These are phyloP conservation scores for Dipodascopsis uninucleata DNA, from an alignment of 805 yeast species.

Conservation along the genomic window DNA sequence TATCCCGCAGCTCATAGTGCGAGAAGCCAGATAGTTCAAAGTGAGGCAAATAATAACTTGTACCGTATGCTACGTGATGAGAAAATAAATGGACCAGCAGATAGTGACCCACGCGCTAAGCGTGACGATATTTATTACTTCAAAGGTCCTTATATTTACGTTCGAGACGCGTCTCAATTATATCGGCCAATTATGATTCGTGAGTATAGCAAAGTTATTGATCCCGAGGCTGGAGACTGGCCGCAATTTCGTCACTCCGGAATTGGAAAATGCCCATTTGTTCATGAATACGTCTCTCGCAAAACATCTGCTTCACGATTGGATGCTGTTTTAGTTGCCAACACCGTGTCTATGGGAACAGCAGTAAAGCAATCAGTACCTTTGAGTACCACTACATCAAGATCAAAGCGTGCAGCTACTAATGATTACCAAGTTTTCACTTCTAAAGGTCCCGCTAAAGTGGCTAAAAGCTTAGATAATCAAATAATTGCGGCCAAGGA, in stretches of 20 bases:
- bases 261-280: constrained; percentile 79
- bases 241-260: constrained; percentile 62
- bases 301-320: constrained; percentile 1
- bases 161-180: constrained; percentile 73
- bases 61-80: constrained; percentile 76
- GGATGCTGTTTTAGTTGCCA: neutral
- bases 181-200: constrained; percentile 76
- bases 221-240: constrained; percentile 44
- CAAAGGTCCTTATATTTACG: constrained; percentile 66
- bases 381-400: neutral
- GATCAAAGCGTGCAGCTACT: neutral
- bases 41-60: constrained; percentile 22
- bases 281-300: constrained; percentile 34
- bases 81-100: constrained; percentile 78
- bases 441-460: constrained; percentile 13
- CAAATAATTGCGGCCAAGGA: no score
- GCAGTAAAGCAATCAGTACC: constrained; percentile 3
- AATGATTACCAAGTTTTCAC: no score
- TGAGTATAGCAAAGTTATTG: constrained; percentile 62
- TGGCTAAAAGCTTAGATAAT: no score
- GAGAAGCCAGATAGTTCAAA: constrained; percentile 4
- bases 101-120: constrained; percentile 79
- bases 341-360: constrained; percentile 4
- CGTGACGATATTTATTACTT: constrained; percentile 84
- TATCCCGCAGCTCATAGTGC: constrained; percentile 2